phyloP scores from a whole-genome alignment of 2,329 filamentous ascomycete genomes.

The Colletotrichum eleusines region DNA sequence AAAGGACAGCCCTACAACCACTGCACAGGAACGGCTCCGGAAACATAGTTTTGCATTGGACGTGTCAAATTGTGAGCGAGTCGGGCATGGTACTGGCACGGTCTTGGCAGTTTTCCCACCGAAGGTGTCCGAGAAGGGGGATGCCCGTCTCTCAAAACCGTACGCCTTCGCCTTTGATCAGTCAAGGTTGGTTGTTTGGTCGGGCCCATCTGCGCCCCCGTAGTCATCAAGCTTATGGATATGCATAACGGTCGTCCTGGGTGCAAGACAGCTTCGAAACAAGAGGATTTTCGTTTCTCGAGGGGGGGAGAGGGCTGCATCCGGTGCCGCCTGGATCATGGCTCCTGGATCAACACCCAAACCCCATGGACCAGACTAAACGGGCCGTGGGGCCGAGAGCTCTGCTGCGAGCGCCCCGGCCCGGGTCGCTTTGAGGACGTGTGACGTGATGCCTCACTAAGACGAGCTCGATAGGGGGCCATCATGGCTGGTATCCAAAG shows the following conservation, averaged over 20 bases:
- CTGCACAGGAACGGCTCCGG: neutral
- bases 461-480: neutral
- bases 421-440: neutral
- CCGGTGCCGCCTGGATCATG: neutral
- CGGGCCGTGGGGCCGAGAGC: no score
- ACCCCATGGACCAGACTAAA: neutral
- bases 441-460: neutral
- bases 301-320: neutral
- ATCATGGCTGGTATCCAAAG: no score
- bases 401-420: neutral
- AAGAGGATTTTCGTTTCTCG: neutral
- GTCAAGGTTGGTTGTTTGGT: neutral
- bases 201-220: neutral
- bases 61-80: neutral
- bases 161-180: slow-evolving; percentile 45
- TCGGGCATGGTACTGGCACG: slow-evolving; percentile 49
- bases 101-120: slow-evolving; percentile 49
- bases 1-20: no score
- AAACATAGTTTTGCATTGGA: neutral
- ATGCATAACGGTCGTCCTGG: neutral
- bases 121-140: neutral
- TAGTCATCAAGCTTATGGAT: neutral
- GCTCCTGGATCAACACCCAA: neutral
- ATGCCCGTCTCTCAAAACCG: slow-evolving; percentile 44
- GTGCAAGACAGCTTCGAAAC: neutral